A percentile compares a stretch with the other conserved stretches of the same genome.
Conservation (phyloP, 192 early-diverging fungal genomes). For the Chytriomyces hyalinus region DNA sequence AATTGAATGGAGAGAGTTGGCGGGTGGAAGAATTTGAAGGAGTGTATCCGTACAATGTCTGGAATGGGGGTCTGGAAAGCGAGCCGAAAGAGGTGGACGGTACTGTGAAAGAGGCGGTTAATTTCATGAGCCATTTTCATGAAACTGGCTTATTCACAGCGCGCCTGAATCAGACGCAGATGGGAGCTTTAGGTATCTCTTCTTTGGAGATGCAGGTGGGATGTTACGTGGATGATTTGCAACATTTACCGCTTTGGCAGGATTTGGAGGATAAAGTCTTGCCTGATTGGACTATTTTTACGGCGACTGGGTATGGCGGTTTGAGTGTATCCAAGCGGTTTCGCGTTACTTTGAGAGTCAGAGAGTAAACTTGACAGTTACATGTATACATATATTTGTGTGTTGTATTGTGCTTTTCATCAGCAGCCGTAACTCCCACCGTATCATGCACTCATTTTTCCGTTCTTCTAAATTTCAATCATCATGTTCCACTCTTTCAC, state of each 20-base stretch:
- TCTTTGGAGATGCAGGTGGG: constrained; percentile 13
- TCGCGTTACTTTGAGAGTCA: not conserved
- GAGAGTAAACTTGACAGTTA: not conserved
- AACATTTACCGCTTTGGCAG: constrained; percentile 1
- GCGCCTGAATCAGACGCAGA: constrained; percentile 1
- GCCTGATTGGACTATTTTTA: constrained; percentile 9
- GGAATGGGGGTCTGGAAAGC: not conserved
- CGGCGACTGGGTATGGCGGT: not conserved
- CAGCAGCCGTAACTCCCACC: too few relatives aligned
- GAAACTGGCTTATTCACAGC: not conserved
- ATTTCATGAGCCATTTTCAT: not conserved
- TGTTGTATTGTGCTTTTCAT: too few relatives aligned
- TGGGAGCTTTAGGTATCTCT: not conserved
- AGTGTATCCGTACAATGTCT: constrained; percentile 11
- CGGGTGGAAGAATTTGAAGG: not conserved
- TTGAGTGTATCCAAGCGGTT: constrained; percentile 13
- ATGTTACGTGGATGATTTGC: constrained; percentile 17
- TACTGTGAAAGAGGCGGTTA: not conserved
- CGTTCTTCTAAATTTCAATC: too few relatives aligned
- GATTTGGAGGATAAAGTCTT: not conserved
- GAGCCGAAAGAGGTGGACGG: not conserved
- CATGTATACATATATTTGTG: too few relatives aligned
- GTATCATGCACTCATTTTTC: too few relatives aligned
- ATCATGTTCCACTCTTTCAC: too few relatives aligned
- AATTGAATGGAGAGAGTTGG: not conserved